Conservation (phyloP, 352 stramenopile genomes). For the Thalassiosira tumida region DNA sequence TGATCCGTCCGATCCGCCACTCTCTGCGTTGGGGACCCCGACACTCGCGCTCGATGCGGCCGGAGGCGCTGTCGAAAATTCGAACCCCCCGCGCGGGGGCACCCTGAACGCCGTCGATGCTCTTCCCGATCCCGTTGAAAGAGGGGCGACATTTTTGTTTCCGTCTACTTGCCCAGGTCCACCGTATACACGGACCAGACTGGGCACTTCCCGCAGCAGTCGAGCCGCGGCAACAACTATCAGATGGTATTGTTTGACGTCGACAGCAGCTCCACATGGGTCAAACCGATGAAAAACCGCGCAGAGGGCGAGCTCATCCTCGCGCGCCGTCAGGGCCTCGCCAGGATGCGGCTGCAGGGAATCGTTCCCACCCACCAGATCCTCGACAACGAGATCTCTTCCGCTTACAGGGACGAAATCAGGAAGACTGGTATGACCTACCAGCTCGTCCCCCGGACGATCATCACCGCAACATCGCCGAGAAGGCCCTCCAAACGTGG, state of each 20-base stretch:
- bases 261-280: constrained; percentile 71
- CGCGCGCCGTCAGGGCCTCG: constrained; percentile 20
- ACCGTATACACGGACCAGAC: constrained; percentile 68
- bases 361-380: constrained; percentile 50
- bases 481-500: constrained; percentile 74
- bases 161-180: too few species aligned
- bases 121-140: too few species aligned
- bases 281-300: constrained; percentile 44
- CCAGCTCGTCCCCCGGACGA: constrained; percentile 32
- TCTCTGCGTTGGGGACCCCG: too few species aligned
- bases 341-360: not conserved
- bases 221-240: constrained; percentile 66
- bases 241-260: constrained; percentile 72
- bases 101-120: too few species aligned
- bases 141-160: too few species aligned
- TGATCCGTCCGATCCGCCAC: too few species aligned
- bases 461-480: constrained; percentile 67
- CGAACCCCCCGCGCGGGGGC: too few species aligned
- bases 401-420: constrained; percentile 44
- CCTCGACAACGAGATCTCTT: constrained; percentile 44
- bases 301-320: not conserved
- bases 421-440: constrained; percentile 29
- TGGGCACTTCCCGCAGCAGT: constrained; percentile 45
- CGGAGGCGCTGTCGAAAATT: too few species aligned
- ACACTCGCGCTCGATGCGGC: too few species aligned